Base-by-base conservation (phyloP, 495 filamentous ascomycete genomes). In the Penicillium roqueforti region DNA sequence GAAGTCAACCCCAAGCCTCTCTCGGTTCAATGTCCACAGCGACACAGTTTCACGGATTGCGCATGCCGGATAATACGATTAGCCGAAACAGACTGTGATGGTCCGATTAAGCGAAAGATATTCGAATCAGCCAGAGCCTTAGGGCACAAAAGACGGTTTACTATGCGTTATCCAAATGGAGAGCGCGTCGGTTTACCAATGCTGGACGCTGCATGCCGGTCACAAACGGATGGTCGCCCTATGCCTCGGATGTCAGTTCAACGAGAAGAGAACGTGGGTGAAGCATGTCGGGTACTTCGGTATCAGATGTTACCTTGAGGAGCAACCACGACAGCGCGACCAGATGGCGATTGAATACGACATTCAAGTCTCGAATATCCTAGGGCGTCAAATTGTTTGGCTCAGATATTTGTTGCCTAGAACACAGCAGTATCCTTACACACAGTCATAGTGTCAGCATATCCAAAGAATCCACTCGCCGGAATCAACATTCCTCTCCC, bases 401-500 rank as follows among this genome's bases (percentile, higher is more conserved):
- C 50, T 60, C 59, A 40, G 58, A 54, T 53, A 49, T 56, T 57
- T 61, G 49, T 53, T 53, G 52, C 63, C 62, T 60, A 63, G 74
- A 76, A 72, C 63, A 69, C 69, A 75, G 67, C 66, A 49, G 59
- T 31, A 61, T 58, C 74, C 67, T 70, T 68, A 66, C 74, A 62
- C 62, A 71, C 73, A 59, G 49, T 58, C 65, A 67, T 64, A 47
- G 56, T 50, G 42, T 49, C 53, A 25, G 36, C 53, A 54, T 68
- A 55, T 60, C 37, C 54, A 51, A 53, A 55, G 61, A 58, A 72
- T 74, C 66, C 76, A 77, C 77, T 82, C 76, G 78, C 68, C 76
- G 59, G 77, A 78, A 77, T 69, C 74, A 68, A 55, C 57, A 38
- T 41, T 56, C 57, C 36, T 62, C 42, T 68, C 56, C 56, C 50